Percentiles rank a stretch among this genome's conserved stretches.
Evolutionary conservation across 176 grass and related monocot species (phyloP).

Genomic region (Ensete glaucum): DNA sequence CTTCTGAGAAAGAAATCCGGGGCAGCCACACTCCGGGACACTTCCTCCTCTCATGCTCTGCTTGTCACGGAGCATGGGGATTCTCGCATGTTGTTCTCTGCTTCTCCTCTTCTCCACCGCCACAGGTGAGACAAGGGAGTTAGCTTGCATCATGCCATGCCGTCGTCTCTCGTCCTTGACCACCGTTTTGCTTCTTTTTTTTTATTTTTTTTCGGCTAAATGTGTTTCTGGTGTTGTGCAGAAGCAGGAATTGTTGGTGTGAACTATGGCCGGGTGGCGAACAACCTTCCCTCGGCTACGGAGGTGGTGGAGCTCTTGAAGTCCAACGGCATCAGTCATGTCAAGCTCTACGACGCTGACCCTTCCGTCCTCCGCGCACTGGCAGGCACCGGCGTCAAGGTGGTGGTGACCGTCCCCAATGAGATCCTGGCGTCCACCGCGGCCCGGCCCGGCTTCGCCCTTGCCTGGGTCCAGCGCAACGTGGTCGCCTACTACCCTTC

Average conservation of each 20-base stretch:
- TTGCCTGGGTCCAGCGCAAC: not conserved
- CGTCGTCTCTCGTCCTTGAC: not conserved
- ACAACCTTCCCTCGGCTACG: not conserved
- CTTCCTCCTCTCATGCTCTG: not conserved
- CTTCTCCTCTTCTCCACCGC: not conserved
- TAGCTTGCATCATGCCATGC: not conserved
- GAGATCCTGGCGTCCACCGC: not conserved
- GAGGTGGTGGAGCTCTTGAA: not conserved
- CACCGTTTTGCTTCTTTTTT: not conserved
- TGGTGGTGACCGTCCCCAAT: slow-evolving; percentile 1
- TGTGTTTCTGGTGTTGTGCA: not conserved
- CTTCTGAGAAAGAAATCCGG: not conserved
- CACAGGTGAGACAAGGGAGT: not conserved
- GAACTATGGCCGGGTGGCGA: slow-evolving; percentile 7
- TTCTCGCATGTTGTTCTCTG: not conserved
- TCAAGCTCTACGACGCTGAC: slow-evolving; percentile 9
- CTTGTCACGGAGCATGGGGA: not conserved
- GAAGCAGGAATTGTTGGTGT: slow-evolving; percentile 3
- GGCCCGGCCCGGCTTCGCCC: not conserved
- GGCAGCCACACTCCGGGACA: not conserved
- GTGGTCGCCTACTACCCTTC: slow-evolving; percentile 1
- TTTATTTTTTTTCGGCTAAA: not conserved
- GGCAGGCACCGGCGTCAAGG: slow-evolving; percentile 6
- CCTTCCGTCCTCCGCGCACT: slow-evolving; percentile 3
- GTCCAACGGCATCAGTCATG: not conserved